Conservation (phyloP, 1,284 basidiomycete genomes). For the Rhizoctonia solani region DNA sequence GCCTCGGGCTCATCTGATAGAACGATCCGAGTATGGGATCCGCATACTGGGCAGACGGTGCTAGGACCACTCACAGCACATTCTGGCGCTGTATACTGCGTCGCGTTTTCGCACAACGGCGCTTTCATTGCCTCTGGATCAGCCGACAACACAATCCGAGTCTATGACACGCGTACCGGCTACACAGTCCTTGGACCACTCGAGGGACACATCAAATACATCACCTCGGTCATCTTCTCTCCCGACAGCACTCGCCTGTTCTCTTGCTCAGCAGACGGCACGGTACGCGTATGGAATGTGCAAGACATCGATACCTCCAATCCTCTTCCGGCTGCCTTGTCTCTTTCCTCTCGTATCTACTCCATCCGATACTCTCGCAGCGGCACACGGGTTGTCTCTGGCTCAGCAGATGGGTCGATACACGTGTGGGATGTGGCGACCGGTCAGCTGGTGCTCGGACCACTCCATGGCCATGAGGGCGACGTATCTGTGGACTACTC, state of each 20-base stretch:
- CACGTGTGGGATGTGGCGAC: too few relatives aligned
- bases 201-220: neutral
- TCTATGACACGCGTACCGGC: neutral
- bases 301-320: too few relatives aligned
- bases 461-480: too few relatives aligned
- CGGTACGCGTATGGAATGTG: neutral
- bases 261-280: neutral
- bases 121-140: neutral
- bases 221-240: neutral
- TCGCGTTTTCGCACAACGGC: neutral
- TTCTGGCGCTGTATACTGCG: neutral
- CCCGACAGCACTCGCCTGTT: neutral
- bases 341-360: too few relatives aligned
- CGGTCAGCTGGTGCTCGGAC: too few relatives aligned
- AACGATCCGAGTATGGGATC: neutral
- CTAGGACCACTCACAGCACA: too few relatives aligned
- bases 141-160: neutral
- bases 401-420: too few relatives aligned
- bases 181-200: neutral
- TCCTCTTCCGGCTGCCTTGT: too few relatives aligned
- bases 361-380: too few relatives aligned
- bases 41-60: neutral
- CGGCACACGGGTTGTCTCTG: too few relatives aligned
- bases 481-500: too few relatives aligned
- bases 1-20: constrained; percentile 3